Percentiles rank a stretch among this genome's conserved stretches.
Evolutionary conservation across 495 filamentous ascomycete genomes (phyloP).

Genomic region (Xanthoparmelia taractica): DNA sequence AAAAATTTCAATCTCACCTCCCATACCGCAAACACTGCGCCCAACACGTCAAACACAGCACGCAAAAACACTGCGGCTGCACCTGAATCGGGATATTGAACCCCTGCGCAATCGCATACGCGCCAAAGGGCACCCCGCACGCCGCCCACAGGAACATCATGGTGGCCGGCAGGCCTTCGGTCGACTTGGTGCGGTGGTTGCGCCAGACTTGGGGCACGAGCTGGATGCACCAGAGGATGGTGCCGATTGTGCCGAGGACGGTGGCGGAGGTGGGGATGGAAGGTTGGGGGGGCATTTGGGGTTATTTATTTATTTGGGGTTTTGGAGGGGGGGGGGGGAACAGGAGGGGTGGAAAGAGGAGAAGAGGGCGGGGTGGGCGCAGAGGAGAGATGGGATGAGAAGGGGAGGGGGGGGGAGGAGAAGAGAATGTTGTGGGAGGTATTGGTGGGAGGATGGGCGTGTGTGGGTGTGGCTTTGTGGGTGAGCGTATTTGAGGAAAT

Average conservation of each 20-base stretch:
- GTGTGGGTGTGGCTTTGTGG: too few relatives aligned
- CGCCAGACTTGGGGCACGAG: conserved; percentile 56
- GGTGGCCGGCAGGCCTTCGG: conserved; percentile 58
- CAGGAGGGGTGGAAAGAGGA: too few relatives aligned
- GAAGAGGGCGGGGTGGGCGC: too few relatives aligned
- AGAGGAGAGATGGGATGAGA: too few relatives aligned
- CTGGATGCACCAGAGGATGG: conserved; percentile 46
- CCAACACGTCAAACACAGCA: conserved; percentile 59
- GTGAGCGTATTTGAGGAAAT: too few relatives aligned
- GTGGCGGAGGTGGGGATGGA: conserved; percentile 41
- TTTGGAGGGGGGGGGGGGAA: neutral
- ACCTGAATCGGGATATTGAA: conserved; percentile 69
- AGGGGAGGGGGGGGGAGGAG: too few relatives aligned
- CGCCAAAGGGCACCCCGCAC: conserved; percentile 45
- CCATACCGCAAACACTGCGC: conserved; percentile 56
- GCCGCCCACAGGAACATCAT: conserved; percentile 73
- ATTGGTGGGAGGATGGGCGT: too few relatives aligned
- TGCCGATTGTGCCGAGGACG: conserved; percentile 46
- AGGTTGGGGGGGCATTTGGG: conserved; percentile 18
- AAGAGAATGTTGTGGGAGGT: too few relatives aligned
- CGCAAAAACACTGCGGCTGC: conserved; percentile 63
- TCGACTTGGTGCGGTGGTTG: conserved; percentile 61
- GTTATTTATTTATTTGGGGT: too few relatives aligned
- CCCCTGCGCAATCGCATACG: conserved; percentile 47
- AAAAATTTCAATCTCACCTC: conserved; percentile 36